Evolutionary conservation across 2,329 filamentous ascomycete genomes (phyloP), one percentile per base, ranked within the genome.

Genomic region (Penicillium sp.): DNA sequence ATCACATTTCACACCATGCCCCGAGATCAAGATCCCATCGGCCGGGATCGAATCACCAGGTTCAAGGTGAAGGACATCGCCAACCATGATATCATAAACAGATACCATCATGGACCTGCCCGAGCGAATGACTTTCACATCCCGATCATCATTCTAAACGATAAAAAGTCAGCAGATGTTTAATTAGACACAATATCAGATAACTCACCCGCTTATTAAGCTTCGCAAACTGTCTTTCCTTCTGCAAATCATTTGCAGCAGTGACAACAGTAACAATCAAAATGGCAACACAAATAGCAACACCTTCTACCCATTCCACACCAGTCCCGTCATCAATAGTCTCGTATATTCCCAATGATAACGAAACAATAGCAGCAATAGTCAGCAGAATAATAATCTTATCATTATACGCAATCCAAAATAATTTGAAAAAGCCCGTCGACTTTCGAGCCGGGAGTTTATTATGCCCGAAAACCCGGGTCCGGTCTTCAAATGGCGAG

Each of bases 371-470:
- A 1, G 88, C 89, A 10, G 88, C 88, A 35, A 85, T 80, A 0
- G 87, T 88, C 58, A 91, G 76, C 6, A 91, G 75, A 39, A 91
- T 87, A 39, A 92, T 82, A 35, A 91, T 86, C 62, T 88, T 89
- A 73, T 91, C 89, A 63, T 90, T 88, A 71, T 89, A 90, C 3
- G 88, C 87, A 60, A 83, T 83, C 88, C 88, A 91, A 57, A 87
- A 80, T 8, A 90, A 69, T 57, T 76, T 78, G 65, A 85, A 79
- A 42, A 90, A 80, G 2, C 85, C 81, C 27, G 84, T 86, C 2
- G 81, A 77, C 70, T 89, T 87, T 68, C 87, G 85, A 44, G 84
- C 81, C 0, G 88, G 88, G 23, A 90, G 75, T 13, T 78, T 74
- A 64, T 90, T 90, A 62, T 82, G 81, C 46, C 82, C 80, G 67